Conservation (phyloP, 371 early-diverging fungal genomes). For the Zopfochytrium polystomum region DNA sequence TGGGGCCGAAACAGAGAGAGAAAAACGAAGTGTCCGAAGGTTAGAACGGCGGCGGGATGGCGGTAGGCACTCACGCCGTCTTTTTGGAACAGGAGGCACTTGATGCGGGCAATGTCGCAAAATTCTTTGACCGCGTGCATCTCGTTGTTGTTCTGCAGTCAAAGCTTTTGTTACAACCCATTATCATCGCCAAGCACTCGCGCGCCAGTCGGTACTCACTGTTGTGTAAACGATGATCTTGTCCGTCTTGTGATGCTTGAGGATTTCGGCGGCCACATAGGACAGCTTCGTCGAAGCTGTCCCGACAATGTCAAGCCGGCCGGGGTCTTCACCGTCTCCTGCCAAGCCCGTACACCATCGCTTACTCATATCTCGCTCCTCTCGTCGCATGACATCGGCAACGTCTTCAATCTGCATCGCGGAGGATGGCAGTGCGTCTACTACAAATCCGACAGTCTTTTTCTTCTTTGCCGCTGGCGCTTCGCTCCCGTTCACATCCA, state of each 20-base stretch:
- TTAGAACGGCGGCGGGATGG: background rate
- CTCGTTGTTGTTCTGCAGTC: constrained; percentile 10
- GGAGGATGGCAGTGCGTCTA: too few relatives aligned
- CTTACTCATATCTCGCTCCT: too few relatives aligned
- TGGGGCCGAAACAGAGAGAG: background rate
- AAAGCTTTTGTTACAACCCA: constrained; percentile 1
- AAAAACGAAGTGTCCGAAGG: background rate
- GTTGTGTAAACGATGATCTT: constrained; percentile 41
- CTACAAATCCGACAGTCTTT: too few relatives aligned
- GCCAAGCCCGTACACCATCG: too few relatives aligned
- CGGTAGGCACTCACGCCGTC: constrained; percentile 4
- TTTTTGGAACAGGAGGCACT: constrained; percentile 14
- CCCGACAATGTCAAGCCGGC: constrained; percentile 13
- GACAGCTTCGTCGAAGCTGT: constrained; percentile 31
- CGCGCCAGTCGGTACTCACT: constrained; percentile 2
- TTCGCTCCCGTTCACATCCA: too few relatives aligned
- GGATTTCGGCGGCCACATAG: constrained; percentile 30
- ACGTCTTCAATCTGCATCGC: too few relatives aligned
- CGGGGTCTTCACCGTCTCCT: too few relatives aligned
- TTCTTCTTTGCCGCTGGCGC: too few relatives aligned
- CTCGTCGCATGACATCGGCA: too few relatives aligned
- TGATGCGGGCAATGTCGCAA: constrained; percentile 15
- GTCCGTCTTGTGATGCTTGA: constrained; percentile 19
- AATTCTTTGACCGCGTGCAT: constrained; percentile 13
- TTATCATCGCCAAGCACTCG: background rate